phyloP scores from a whole-genome alignment of 345 rosid genomes.

The Salix brachista region DNA sequence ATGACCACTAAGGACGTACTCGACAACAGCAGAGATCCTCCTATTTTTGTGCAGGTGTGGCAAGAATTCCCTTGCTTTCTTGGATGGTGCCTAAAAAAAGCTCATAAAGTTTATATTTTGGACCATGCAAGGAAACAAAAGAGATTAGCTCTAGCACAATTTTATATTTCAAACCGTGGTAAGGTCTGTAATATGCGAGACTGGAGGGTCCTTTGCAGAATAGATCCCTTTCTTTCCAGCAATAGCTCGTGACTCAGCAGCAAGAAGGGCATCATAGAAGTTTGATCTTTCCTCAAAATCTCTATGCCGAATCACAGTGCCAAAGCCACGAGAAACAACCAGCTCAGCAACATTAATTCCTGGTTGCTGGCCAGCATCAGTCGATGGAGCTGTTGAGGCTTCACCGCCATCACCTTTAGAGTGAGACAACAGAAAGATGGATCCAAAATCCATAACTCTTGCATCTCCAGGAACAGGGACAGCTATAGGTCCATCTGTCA shows the following conservation, averaged over 20 bases:
- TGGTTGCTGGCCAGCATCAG: slow-evolving; percentile 39
- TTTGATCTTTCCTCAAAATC: slow-evolving; percentile 98
- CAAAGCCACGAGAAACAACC: slow-evolving; percentile 75
- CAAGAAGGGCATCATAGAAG: slow-evolving; percentile 77
- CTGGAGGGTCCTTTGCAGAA: slow-evolving; percentile 77
- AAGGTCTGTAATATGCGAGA: slow-evolving; percentile 72
- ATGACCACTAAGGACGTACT: slow-evolving; percentile 96
- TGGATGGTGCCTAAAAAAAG: slow-evolving; percentile 57
- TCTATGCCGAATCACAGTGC: slow-evolving; percentile 71
- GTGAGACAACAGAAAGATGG: slow-evolving; percentile 67
- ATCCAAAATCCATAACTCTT: slow-evolving; percentile 94
- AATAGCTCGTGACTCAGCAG: slow-evolving; percentile 86
- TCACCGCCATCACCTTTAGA: slow-evolving; percentile 56
- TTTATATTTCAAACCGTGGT: slow-evolving; percentile 46
- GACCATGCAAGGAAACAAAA: neutral
- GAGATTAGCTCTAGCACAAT: neutral
- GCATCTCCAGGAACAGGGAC: slow-evolving; percentile 57
- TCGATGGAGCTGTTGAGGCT: slow-evolving; percentile 42
- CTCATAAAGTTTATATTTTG: slow-evolving; percentile 1
- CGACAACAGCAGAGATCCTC: slow-evolving; percentile 81
- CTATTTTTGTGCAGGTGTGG: slow-evolving; percentile 74
- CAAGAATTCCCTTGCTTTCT: slow-evolving; percentile 88
- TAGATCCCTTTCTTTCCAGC: slow-evolving; percentile 75
- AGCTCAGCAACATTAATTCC: slow-evolving; percentile 84
- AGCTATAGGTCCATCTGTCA: slow-evolving; percentile 56